Conservation (phyloP, 176 grass and related monocot species). For the Raddia distichophylla region DNA sequence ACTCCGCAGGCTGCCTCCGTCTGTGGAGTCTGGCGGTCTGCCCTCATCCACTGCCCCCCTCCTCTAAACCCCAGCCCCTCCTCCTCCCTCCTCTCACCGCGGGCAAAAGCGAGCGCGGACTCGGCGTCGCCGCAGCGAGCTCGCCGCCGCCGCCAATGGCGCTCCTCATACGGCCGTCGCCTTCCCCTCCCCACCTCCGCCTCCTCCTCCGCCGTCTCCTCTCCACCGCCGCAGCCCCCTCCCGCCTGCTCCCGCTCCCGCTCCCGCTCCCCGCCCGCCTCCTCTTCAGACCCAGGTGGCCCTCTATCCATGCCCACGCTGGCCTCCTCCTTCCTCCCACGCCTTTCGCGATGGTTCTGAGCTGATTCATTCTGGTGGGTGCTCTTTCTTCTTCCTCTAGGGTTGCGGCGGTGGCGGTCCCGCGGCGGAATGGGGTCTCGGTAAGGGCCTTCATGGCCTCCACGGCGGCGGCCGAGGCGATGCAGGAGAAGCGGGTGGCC, state of each 20-base stretch:
- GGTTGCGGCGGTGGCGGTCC: constrained; percentile 21
- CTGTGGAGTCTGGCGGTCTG: neutral
- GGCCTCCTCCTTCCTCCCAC: neutral
- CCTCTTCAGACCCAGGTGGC: constrained; percentile 58
- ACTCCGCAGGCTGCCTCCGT: too few species aligned
- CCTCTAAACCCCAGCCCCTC: constrained; percentile 34
- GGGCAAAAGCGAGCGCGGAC: constrained; percentile 15
- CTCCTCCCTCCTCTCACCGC: neutral
- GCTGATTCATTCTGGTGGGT: constrained; percentile 12
- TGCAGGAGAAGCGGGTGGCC: constrained; percentile 58
- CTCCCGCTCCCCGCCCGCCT: constrained; percentile 30
- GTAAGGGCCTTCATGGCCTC: constrained; percentile 81
- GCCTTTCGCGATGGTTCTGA: neutral
- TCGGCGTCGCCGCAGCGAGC: neutral
- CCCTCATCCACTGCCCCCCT: constrained; percentile 40
- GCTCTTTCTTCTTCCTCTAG: constrained; percentile 6
- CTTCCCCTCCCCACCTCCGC: constrained; percentile 55
- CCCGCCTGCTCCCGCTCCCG: constrained; percentile 39
- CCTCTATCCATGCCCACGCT: neutral
- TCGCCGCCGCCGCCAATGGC: constrained; percentile 57
- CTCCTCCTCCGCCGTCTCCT: constrained; percentile 57
- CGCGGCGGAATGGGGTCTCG: constrained; percentile 40
- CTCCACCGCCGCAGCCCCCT: constrained; percentile 43
- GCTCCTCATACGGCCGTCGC: constrained; percentile 50
- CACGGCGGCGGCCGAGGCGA: constrained; percentile 57